Conservation (phyloP, 345 rosid species). For the Streptanthus diversifolius region DNA sequence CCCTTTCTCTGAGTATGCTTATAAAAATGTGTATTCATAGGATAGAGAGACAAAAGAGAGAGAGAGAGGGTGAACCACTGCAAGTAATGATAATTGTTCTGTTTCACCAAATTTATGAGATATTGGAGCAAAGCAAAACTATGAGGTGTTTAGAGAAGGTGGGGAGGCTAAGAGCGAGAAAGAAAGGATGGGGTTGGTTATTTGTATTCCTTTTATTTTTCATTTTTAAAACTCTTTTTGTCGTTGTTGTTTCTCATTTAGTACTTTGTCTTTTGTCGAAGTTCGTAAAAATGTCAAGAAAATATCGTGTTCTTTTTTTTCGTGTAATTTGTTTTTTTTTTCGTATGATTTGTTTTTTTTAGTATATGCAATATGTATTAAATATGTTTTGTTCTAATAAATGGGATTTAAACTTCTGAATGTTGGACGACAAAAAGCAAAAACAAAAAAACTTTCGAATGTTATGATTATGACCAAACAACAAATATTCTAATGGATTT, state of each 20-base stretch:
- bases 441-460: too few relatives aligned
- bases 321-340: background rate
- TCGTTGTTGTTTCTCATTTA: constrained; percentile 18
- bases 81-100: constrained; percentile 44
- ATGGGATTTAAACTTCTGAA: background rate
- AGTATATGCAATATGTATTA: background rate
- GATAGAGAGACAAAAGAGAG: background rate
- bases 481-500: background rate
- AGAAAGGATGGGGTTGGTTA: constrained; percentile 12
- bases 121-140: constrained; percentile 28
- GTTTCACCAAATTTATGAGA: constrained; percentile 52
- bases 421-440: too few relatives aligned
- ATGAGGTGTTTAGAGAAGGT: constrained; percentile 23
- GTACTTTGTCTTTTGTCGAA: constrained; percentile 8
- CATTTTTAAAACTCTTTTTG: constrained; percentile 5
- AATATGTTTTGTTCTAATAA: background rate
- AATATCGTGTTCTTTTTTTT: background rate
- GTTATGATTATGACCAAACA: background rate
- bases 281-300: constrained; percentile 13
- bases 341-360: background rate
- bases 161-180: constrained; percentile 4
- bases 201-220: background rate
- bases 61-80: constrained; percentile 59
- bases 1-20: constrained; percentile 7
- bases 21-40: constrained; percentile 36